Percentiles rank a stretch among this genome's conserved stretches.
These are phyloP conservation scores for Puccinia horiana DNA, from an alignment of 1,284 basidiomycete species.

Conservation along the genomic window DNA sequence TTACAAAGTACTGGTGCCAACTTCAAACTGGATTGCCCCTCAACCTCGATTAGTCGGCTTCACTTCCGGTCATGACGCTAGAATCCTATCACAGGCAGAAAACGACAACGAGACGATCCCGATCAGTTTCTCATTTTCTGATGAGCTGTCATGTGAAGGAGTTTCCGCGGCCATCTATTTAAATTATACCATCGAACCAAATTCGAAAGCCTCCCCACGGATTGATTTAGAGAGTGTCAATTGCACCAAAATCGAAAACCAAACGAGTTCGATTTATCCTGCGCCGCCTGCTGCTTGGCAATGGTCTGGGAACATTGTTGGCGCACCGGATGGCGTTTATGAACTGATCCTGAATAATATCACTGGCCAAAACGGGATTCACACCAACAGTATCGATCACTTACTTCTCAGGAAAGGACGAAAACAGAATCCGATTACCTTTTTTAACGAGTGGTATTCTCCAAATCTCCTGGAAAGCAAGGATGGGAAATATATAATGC, in stretches of 20 bases:
- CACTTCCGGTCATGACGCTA: slow-evolving; percentile 77
- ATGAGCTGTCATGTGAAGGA: slow-evolving; percentile 70
- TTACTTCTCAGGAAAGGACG: slow-evolving; percentile 76
- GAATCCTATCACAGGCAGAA: slow-evolving; percentile 65
- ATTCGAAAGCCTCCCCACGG: slow-evolving; percentile 15
- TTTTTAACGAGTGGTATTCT: slow-evolving; percentile 76
- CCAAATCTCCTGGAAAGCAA: slow-evolving; percentile 65
- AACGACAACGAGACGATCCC: slow-evolving; percentile 68
- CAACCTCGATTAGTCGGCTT: slow-evolving; percentile 75
- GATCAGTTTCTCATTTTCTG: slow-evolving; percentile 75
- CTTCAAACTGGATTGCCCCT: slow-evolving; percentile 68
- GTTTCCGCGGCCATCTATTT: slow-evolving; percentile 68
- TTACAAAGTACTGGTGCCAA: slow-evolving; percentile 77
- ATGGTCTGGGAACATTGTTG: slow-evolving; percentile 71
- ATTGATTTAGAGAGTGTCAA: slow-evolving; percentile 68
- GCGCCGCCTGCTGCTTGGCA: slow-evolving; percentile 62
- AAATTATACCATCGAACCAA: slow-evolving; percentile 56
- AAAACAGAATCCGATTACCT: slow-evolving; percentile 74
- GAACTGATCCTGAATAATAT: slow-evolving; percentile 70
- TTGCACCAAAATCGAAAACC: slow-evolving; percentile 66
- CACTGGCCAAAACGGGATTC: slow-evolving; percentile 61
- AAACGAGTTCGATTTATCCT: slow-evolving; percentile 60
- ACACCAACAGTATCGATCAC: slow-evolving; percentile 69
- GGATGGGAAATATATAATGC: slow-evolving; percentile 68
- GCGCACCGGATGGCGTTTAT: slow-evolving; percentile 77